Conservation (phyloP, 495 filamentous ascomycete species). For the Podospora comata region DNA sequence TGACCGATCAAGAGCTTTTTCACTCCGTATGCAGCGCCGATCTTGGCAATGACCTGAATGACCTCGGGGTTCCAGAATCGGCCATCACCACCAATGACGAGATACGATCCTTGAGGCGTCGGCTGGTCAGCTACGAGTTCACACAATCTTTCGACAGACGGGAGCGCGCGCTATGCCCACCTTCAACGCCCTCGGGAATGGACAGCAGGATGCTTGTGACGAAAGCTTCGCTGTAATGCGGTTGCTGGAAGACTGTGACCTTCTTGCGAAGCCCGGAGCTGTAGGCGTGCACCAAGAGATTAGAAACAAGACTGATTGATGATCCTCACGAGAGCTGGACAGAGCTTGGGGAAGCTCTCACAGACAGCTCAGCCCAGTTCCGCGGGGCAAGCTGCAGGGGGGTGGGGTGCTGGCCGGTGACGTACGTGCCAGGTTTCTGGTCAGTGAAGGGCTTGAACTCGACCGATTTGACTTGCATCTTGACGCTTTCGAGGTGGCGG, state of each 20-base stretch:
- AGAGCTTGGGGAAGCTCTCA: conserved; percentile 11
- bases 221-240: conserved; percentile 94
- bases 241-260: conserved; percentile 94
- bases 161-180: conserved; percentile 22
- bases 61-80: conserved; percentile 96
- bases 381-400: conserved; percentile 29
- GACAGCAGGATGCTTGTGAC: conserved; percentile 89
- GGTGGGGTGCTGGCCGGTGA: conserved; percentile 32
- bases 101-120: conserved; percentile 59
- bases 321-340: conserved; percentile 2
- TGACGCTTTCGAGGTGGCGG: not conserved
- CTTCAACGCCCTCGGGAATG: conserved; percentile 87
- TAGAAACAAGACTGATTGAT: conserved; percentile 8
- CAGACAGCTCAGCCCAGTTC: conserved; percentile 34
- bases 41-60: conserved; percentile 94
- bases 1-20: conserved; percentile 98
- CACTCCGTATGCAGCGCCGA: conserved; percentile 92
- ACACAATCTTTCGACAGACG: not conserved
- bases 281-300: conserved; percentile 1
- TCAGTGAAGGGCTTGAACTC: conserved; percentile 78
- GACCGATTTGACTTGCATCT: conserved; percentile 73
- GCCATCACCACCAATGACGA: conserved; percentile 97
- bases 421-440: conserved; percentile 99
- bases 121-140: not conserved
- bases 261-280: conserved; percentile 98